phyloP scores from a whole-genome alignment of 768 basidiomycete genomes.

The Phylloporus rhodoxanthus region DNA sequence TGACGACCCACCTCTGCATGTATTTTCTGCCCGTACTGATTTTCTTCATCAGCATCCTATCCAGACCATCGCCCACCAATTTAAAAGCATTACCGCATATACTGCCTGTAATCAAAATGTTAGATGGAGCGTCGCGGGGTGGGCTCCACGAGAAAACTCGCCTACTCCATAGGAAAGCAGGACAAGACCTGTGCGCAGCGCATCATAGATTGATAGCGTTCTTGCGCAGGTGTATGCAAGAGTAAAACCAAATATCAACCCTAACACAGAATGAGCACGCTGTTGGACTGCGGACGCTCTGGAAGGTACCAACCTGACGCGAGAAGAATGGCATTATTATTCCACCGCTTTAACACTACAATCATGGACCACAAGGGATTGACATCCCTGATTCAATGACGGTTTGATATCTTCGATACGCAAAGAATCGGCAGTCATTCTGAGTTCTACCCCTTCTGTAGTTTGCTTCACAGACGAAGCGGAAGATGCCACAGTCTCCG shows the following conservation, averaged over 20 bases:
- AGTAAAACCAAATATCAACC: constrained; percentile 65
- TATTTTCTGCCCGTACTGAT: constrained; percentile 37
- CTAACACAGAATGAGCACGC: constrained; percentile 31
- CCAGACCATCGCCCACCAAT: constrained; percentile 58
- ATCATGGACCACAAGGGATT: constrained; percentile 64
- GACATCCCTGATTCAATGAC: constrained; percentile 59
- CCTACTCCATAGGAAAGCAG: constrained; percentile 72
- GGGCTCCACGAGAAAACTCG: constrained; percentile 22
- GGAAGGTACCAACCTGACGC: constrained; percentile 16
- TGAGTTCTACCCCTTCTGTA: not conserved
- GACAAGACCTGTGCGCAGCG: constrained; percentile 71
- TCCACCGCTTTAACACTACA: constrained; percentile 51
- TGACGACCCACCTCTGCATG: constrained; percentile 56
- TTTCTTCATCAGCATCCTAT: constrained; percentile 38
- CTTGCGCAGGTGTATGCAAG: constrained; percentile 71
- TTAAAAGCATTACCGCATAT: constrained; percentile 48
- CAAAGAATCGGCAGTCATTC: not conserved
- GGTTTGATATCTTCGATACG: constrained; percentile 39
- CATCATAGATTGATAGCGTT: constrained; percentile 59
- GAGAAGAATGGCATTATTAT: constrained; percentile 60
- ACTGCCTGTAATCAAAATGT: constrained; percentile 31
- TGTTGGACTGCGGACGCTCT: not conserved
- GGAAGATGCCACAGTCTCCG: not conserved
- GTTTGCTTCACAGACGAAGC: constrained; percentile 5
- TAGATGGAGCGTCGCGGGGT: not conserved